Conservation (phyloP, 2,329 filamentous ascomycete species). For the Diaporthe aspalathi region DNA sequence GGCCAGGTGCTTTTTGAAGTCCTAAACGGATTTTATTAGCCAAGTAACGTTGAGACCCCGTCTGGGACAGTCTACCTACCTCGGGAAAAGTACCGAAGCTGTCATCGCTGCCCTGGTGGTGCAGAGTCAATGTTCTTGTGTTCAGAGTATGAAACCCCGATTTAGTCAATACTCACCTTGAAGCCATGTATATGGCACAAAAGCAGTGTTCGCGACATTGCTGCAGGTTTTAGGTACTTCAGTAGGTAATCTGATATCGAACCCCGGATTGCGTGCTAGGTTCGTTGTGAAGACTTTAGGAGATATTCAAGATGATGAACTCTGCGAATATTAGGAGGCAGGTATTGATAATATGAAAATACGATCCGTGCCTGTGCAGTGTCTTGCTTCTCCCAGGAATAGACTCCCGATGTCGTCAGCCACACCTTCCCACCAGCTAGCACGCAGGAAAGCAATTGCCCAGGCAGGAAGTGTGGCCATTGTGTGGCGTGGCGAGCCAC, state of each 20-base stretch:
- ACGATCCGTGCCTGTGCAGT: too few species aligned
- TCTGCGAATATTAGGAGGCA: background rate
- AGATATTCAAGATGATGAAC: background rate
- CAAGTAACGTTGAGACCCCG: background rate
- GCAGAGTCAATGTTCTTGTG: background rate
- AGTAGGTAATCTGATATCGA: too few species aligned
- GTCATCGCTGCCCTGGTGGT: slow-evolving; percentile 70
- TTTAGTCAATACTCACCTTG: slow-evolving; percentile 59
- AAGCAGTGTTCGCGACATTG: slow-evolving; percentile 67
- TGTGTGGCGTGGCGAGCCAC: slow-evolving; percentile 37
- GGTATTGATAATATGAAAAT: background rate
- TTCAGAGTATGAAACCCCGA: background rate
- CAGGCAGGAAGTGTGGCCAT: slow-evolving; percentile 9
- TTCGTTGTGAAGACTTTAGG: background rate
- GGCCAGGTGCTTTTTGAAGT: slow-evolving; percentile 69
- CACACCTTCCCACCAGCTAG: slow-evolving; percentile 30
- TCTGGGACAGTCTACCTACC: slow-evolving; percentile 42
- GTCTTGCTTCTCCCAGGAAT: background rate
- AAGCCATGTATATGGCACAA: slow-evolving; percentile 83
- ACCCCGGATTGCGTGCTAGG: background rate
- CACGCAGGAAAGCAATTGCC: too few species aligned
- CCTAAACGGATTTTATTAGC: slow-evolving; percentile 45
- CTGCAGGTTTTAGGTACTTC: background rate
- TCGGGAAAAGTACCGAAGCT: slow-evolving; percentile 76
- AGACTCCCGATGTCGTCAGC: slow-evolving; percentile 30